phyloP scores from a whole-genome alignment of 345 rosid species.

The Corymbia maculata region DNA sequence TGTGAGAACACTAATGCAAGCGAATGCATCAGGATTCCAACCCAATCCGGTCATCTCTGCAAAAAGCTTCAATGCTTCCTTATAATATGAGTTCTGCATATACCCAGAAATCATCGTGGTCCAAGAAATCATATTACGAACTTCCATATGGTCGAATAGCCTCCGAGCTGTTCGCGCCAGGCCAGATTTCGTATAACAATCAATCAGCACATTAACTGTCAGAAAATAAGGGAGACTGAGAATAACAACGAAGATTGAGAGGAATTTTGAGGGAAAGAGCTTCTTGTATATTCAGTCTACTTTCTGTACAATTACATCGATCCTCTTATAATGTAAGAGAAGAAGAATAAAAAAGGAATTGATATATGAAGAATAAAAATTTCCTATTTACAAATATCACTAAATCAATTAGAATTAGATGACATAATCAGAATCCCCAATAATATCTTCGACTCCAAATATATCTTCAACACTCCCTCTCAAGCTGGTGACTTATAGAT shows the following conservation, averaged over 20 bases:
- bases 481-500: accelerated
- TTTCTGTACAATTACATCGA: too few species aligned
- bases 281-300: too few species aligned
- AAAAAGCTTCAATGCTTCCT: conserved; percentile 48
- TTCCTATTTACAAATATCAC: neutral
- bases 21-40: neutral
- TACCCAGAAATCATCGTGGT: too few species aligned
- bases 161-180: conserved; percentile 28
- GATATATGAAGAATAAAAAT: too few species aligned
- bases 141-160: conserved; percentile 39
- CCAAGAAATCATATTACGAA: conserved; percentile 28
- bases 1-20: conserved; percentile 52
- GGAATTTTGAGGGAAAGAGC: too few species aligned
- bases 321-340: too few species aligned
- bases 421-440: accelerated
- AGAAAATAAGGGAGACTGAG: too few species aligned
- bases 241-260: too few species aligned
- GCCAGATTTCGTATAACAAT: conserved; percentile 55
- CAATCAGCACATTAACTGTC: conserved; percentile 43
- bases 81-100: conserved; percentile 50
- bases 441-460: too few species aligned
- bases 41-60: conserved; percentile 29
- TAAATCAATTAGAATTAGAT: neutral
- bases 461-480: neutral
- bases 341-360: neutral